These are phyloP conservation scores for Gamarada debralockiae DNA, from an alignment of 495 filamentous ascomycete genomes.

Conservation along the genomic window DNA sequence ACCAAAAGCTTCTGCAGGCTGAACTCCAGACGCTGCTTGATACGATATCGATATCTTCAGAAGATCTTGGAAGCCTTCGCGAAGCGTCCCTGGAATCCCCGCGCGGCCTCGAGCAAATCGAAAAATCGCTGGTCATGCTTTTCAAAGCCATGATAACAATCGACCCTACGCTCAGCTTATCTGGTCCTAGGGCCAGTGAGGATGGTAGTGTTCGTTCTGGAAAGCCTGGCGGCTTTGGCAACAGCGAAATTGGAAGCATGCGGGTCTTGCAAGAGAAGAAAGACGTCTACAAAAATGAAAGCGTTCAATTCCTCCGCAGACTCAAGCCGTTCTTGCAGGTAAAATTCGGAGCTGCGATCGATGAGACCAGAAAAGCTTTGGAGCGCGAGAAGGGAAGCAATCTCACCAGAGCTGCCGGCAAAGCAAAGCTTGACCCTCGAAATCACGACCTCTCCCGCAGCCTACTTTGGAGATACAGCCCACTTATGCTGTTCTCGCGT, in stretches of 20 bases:
- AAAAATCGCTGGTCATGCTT: constrained; percentile 69
- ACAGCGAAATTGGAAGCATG: constrained; percentile 86
- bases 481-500: constrained; percentile 77
- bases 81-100: constrained; percentile 69
- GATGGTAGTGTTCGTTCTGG: constrained; percentile 45
- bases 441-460: constrained; percentile 50
- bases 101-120: constrained; percentile 69
- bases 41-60: constrained; percentile 78
- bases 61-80: constrained; percentile 68
- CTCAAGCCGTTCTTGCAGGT: constrained; percentile 76
- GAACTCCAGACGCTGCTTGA: constrained; percentile 80
- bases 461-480: constrained; percentile 76
- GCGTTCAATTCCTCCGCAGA: constrained; percentile 65
- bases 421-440: constrained; percentile 47
- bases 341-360: constrained; percentile 71
- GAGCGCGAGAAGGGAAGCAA: constrained; percentile 33
- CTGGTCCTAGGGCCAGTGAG: constrained; percentile 16
- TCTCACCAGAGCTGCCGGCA: constrained; percentile 34
- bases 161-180: constrained; percentile 55
- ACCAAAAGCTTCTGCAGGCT: constrained; percentile 88
- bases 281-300: constrained; percentile 75
- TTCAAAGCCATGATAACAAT: constrained; percentile 96
- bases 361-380: constrained; percentile 56
- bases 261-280: constrained; percentile 89
- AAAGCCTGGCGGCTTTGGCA: constrained; percentile 49